phyloP scores from a whole-genome alignment of 768 basidiomycete species.

The Leccinum subgranulosum region DNA sequence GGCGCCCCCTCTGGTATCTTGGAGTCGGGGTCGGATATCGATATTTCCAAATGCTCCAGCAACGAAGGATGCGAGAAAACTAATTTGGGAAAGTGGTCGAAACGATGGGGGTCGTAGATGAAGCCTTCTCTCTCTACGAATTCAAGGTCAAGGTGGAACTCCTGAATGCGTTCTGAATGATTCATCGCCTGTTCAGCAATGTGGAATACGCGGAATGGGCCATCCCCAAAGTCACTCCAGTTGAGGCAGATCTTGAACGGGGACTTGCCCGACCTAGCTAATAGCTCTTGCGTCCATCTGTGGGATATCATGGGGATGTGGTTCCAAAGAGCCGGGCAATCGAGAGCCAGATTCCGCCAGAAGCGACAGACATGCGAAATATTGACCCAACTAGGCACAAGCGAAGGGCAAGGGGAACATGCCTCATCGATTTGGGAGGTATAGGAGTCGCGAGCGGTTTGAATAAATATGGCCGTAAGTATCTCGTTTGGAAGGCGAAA shows the following conservation, averaged over 20 bases:
- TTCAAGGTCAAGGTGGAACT: background rate
- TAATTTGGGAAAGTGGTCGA: background rate
- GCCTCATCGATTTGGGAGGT: background rate
- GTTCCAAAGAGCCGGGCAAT: background rate
- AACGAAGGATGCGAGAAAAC: background rate
- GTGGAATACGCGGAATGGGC: too few relatives aligned
- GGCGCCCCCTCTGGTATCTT: background rate
- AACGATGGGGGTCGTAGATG: background rate
- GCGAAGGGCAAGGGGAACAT: background rate
- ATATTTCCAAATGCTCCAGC: background rate
- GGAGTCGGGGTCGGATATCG: background rate
- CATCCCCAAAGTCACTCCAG: background rate
- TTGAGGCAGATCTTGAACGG: background rate
- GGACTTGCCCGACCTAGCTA: background rate
- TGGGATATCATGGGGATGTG: background rate
- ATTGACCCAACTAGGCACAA: background rate
- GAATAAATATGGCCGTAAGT: background rate
- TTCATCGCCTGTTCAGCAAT: background rate
- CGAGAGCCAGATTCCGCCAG: background rate
- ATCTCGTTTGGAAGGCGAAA: background rate
- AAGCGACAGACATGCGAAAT: background rate
- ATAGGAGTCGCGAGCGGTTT: background rate
- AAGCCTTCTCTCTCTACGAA: background rate
- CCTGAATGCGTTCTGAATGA: slow-evolving; percentile 1
- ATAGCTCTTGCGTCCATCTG: background rate